Evolutionary conservation across 2,329 filamentous ascomycete species (phyloP).

Genomic region (Aspergillus novofumigatus): DNA sequence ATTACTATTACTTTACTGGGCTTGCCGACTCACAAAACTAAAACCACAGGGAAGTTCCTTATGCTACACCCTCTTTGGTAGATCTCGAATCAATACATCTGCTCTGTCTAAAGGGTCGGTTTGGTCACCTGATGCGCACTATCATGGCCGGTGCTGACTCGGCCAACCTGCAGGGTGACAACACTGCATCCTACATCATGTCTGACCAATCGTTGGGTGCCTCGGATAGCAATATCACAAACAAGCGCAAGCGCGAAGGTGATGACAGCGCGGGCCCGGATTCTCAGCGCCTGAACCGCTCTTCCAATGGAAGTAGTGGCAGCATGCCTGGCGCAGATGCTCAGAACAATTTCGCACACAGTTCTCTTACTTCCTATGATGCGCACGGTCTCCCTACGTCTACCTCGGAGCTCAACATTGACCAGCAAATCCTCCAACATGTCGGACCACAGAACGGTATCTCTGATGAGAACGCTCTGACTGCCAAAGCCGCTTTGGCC

Average conservation of each 20-base stretch:
- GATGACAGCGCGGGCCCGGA: conserved; percentile 38
- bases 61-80: neutral
- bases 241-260: conserved; percentile 41
- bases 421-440: conserved; percentile 46
- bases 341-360: conserved; percentile 33
- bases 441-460: conserved; percentile 52
- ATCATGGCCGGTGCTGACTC: neutral
- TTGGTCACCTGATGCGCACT: neutral
- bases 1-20: conserved; percentile 2
- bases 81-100: neutral
- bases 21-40: neutral
- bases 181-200: conserved; percentile 21
- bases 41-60: neutral
- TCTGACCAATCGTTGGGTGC: conserved; percentile 37
- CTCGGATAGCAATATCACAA: conserved; percentile 28
- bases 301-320: conserved; percentile 38
- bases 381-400: conserved; percentile 34
- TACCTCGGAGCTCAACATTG: conserved; percentile 39
- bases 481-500: conserved; percentile 45
- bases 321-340: conserved; percentile 32
- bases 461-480: conserved; percentile 44
- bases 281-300: conserved; percentile 38
- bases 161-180: conserved; percentile 1
- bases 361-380: conserved; percentile 33
- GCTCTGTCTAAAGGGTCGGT: neutral